phyloP scores from a whole-genome alignment of 2,329 filamentous ascomycete species.

The Fusarium lateritium region DNA sequence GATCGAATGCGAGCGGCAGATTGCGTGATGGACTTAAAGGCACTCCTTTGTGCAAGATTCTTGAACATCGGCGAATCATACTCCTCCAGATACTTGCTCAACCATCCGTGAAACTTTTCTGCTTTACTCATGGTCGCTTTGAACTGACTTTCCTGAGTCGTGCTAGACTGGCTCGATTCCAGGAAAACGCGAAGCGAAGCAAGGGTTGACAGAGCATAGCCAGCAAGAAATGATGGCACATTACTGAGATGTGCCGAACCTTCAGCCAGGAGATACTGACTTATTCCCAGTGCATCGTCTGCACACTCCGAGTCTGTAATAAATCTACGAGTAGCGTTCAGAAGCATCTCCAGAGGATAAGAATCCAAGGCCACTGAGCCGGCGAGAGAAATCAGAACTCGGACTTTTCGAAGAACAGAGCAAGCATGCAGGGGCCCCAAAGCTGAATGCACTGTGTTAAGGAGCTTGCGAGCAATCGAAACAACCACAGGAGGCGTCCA shows the following conservation, averaged over 20 bases:
- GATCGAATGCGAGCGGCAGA: constrained; percentile 77
- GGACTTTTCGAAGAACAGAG: constrained; percentile 87
- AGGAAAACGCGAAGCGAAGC: constrained; percentile 84
- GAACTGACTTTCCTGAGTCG: constrained; percentile 88
- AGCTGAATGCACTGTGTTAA: constrained; percentile 86
- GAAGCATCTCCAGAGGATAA: constrained; percentile 91
- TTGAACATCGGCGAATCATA: constrained; percentile 71
- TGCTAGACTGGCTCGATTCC: constrained; percentile 80
- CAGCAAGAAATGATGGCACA: constrained; percentile 82
- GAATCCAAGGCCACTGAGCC: constrained; percentile 79
- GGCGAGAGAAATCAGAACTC: constrained; percentile 84
- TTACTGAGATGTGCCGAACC: constrained; percentile 76
- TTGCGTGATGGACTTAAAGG: constrained; percentile 77
- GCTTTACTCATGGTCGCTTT: constrained; percentile 82
- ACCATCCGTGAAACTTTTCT: constrained; percentile 83
- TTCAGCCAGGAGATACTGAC: constrained; percentile 83
- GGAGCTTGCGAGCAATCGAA: constrained; percentile 80
- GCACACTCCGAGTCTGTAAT: constrained; percentile 88
- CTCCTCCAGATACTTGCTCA: constrained; percentile 75
- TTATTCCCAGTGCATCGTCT: constrained; percentile 89
- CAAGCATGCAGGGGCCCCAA: constrained; percentile 90
- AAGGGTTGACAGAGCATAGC: constrained; percentile 83
- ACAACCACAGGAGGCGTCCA: constrained; percentile 84
- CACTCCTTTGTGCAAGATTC: constrained; percentile 63
- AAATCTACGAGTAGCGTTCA: constrained; percentile 84